A percentile compares a stretch with the other conserved stretches of the same genome.
These are phyloP conservation scores for Colletotrichum cordylinicola DNA, from an alignment of 2,329 filamentous ascomycete genomes.

Conservation along the genomic window DNA sequence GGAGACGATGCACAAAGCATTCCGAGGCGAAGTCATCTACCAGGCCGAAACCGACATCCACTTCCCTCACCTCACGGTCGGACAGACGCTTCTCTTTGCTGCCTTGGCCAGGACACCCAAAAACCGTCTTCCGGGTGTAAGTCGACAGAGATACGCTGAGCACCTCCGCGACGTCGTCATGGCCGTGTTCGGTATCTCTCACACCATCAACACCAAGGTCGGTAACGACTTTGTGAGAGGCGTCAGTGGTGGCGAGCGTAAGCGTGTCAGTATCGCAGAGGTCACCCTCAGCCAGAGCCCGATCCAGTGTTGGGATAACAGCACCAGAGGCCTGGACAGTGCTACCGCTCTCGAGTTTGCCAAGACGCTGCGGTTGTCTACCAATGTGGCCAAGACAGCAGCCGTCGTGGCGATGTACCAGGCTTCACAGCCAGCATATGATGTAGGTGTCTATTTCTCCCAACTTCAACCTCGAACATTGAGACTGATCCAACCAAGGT, in stretches of 20 bases:
- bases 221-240: constrained; percentile 64
- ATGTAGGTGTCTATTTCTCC: constrained; percentile 57
- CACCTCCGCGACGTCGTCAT: constrained; percentile 53
- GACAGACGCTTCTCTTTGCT: constrained; percentile 68
- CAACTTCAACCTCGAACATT: constrained; percentile 61
- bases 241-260: constrained; percentile 62
- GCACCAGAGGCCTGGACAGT: constrained; percentile 65
- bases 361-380: constrained; percentile 61
- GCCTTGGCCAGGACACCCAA: constrained; percentile 65
- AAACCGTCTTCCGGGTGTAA: constrained; percentile 65
- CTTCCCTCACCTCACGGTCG: constrained; percentile 69
- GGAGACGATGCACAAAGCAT: constrained; percentile 45
- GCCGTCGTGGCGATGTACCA: constrained; percentile 69
- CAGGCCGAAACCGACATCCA: constrained; percentile 70
- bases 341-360: constrained; percentile 68
- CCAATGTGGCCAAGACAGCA: constrained; percentile 60
- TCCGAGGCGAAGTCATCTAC: constrained; percentile 64
- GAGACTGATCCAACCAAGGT: constrained; percentile 57
- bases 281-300: constrained; percentile 54
- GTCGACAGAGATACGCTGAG: constrained; percentile 50
- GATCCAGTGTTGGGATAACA: constrained; percentile 73
- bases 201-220: constrained; percentile 65
- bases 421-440: constrained; percentile 47
- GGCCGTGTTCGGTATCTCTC: constrained; percentile 67
- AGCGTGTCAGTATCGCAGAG: constrained; percentile 73